Percentiles rank a stretch among this genome's conserved stretches.
Conservation (phyloP, 1,284 basidiomycete genomes). For the Rhodotorula sp. region DNA sequence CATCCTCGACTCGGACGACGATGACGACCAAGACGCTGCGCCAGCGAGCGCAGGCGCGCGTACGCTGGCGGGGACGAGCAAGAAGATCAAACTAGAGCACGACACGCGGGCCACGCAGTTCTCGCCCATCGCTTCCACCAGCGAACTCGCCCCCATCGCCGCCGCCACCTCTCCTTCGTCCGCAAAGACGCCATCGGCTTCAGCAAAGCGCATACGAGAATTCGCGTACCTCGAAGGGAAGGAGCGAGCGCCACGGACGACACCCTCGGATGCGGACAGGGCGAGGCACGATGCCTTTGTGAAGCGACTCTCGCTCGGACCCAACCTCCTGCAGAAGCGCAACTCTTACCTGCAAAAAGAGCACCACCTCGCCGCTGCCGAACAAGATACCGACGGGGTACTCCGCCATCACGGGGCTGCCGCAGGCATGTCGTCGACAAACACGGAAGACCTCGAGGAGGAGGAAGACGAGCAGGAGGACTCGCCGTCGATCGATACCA, state of each 20-base stretch:
- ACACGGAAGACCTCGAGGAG: neutral
- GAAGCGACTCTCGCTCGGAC: constrained; percentile 18
- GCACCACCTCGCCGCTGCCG: constrained; percentile 22
- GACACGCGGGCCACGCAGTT: neutral
- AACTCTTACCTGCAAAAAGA: constrained; percentile 30
- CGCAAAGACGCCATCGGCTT: neutral
- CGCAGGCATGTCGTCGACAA: neutral
- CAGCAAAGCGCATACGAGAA: neutral
- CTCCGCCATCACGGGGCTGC: no score
- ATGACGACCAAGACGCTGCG: constrained; percentile 10
- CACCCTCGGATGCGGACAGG: neutral
- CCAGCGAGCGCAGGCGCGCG: neutral
- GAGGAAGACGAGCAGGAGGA: neutral
- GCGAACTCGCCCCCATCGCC: neutral
- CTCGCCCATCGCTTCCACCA: constrained; percentile 6
- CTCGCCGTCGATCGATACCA: neutral
- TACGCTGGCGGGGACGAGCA: neutral
- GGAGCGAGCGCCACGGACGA: neutral
- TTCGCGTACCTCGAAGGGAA: constrained; percentile 14
- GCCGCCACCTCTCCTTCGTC: neutral
- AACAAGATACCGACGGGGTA: neutral
- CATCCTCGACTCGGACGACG: constrained; percentile 23
- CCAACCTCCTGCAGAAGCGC: constrained; percentile 11
- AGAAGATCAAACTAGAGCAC: constrained; percentile 12
- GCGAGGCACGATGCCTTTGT: constrained; percentile 20